These are phyloP conservation scores for Lactifluus subvellereus DNA, from an alignment of 768 basidiomycete species.

Conservation along the genomic window DNA sequence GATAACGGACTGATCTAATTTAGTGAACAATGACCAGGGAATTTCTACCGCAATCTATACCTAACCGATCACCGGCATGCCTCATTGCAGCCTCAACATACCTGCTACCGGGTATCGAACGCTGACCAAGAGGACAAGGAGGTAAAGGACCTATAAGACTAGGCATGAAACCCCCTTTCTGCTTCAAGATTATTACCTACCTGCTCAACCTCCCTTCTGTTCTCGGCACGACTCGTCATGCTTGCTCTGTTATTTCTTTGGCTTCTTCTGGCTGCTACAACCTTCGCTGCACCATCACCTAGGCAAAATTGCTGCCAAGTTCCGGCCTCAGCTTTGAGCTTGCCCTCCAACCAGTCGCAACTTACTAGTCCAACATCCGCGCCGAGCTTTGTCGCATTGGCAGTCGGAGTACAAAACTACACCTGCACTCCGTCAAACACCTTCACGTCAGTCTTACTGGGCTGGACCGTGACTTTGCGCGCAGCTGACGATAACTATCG, in stretches of 20 bases:
- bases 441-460: constrained; percentile 3
- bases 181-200: too few species aligned
- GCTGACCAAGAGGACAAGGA: too few species aligned
- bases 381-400: background rate
- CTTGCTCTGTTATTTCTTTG: background rate
- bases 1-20: too few species aligned
- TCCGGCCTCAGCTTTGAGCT: background rate
- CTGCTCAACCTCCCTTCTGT: background rate
- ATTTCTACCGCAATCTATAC: too few species aligned
- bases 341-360: background rate
- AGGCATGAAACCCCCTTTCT: background rate
- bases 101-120: too few species aligned
- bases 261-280: background rate
- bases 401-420: constrained; percentile 11
- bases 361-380: background rate
- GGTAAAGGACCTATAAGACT: background rate
- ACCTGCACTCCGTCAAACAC: background rate
- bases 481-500: background rate
- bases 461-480: background rate
- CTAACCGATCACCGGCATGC: too few species aligned
- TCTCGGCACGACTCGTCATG: background rate
- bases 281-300: background rate
- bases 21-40: too few species aligned
- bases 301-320: background rate
- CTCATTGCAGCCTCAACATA: too few species aligned